Percentiles rank a stretch among this genome's conserved stretches.
Conservation (phyloP, 352 stramenopile species). For the Thalassiosira pacifica region DNA sequence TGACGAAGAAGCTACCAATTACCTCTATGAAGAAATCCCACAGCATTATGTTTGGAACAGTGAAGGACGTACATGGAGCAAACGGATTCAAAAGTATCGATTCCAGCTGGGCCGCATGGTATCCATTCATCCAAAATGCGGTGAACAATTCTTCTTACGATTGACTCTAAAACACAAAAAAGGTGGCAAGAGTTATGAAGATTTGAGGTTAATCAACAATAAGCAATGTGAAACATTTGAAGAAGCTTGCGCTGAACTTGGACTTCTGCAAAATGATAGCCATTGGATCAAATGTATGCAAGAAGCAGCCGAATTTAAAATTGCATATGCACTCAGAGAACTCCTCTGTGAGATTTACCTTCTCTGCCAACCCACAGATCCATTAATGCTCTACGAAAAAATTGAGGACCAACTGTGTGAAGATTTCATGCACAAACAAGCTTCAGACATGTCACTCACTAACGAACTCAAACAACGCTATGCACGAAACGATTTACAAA, state of each 20-base stretch:
- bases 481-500: slow-evolving; percentile 9
- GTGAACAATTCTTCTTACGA: slow-evolving; percentile 1
- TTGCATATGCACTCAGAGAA: slow-evolving; percentile 4
- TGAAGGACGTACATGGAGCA: not conserved
- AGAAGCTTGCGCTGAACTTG: slow-evolving; percentile 3
- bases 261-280: slow-evolving; percentile 12
- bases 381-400: slow-evolving; percentile 5
- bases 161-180: not conserved
- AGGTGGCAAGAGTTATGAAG: not conserved
- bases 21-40: slow-evolving; percentile 1
- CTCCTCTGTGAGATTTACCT: slow-evolving; percentile 33
- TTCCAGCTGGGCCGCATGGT: not conserved
- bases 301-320: not conserved
- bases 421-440: slow-evolving; percentile 25
- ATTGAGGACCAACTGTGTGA: slow-evolving; percentile 26
- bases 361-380: slow-evolving; percentile 26
- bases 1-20: not conserved
- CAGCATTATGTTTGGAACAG: not conserved
- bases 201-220: slow-evolving; percentile 8
- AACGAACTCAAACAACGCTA: not conserved
- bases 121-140: not conserved
- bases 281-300: slow-evolving; percentile 11
- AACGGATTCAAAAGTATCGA: not conserved
- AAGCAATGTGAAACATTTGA: slow-evolving; percentile 64
- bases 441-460: not conserved